Evolutionary conservation across 768 basidiomycete genomes (phyloP), one percentile per base, ranked within the genome.

Genomic region (Crassisporium funariophilum): DNA sequence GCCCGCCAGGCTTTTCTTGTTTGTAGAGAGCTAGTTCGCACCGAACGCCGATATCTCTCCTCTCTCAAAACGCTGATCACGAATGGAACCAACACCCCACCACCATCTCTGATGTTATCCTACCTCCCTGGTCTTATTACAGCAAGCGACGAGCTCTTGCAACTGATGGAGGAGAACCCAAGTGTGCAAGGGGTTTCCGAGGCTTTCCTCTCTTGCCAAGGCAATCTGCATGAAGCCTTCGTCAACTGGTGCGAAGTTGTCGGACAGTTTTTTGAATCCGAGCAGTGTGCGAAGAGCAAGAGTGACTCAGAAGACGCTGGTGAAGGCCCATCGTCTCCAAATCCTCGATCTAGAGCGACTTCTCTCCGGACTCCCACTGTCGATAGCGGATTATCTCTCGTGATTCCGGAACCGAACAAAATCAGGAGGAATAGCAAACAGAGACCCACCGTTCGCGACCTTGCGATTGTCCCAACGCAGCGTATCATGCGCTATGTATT

Each of bases 401-500:
- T 60, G 8, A 45, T 59, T 11, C 49, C 53, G 9, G 59, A 61
- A 22, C 53, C 54, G 15, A 59, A 63, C 41, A 60, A 60, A 49
- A 57, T 59, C 31, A 47, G 58, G 35, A 55, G 57, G 44, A 56
- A 55, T 39, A 48, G 41, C 27, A 62, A 55, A 34, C 35, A 46
- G 25, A 59, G 56, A 48, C 64, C 48, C 37, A 52, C 57, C 22
- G 70, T 83, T 17, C 68, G 82, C 41, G 84, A 86, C 46, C 59
- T 86, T 21, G 82, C 82, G 2, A 84, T 86, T 43, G 67, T 79
- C 53, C 84, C 84, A 13, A 75, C 77, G 11, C 83, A 86, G 57
- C 70, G 84, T 15, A 73, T 83, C n/a, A 77, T 77, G 64, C 71
- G 84, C 50, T 84, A 85, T 59, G 79, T 78, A 2, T 57, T 85